phyloP scores from a whole-genome alignment of 2,329 filamentous ascomycete species.

The Cytospora leucostoma region DNA sequence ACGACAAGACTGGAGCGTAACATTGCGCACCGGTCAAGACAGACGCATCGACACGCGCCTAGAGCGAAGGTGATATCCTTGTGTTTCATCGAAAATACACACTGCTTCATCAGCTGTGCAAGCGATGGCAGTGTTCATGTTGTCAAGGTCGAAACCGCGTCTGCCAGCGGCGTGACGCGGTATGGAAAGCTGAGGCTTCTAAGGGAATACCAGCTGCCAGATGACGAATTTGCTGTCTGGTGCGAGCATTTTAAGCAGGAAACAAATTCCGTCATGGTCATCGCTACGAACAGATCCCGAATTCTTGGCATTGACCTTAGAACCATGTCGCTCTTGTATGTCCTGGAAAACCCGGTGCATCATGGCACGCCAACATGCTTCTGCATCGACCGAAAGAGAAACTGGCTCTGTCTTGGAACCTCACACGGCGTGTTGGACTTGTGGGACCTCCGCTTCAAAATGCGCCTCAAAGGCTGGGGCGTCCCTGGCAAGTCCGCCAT shows the following conservation, averaged over 20 bases:
- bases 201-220: constrained; percentile 75
- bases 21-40: constrained; percentile 80
- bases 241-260: constrained; percentile 89
- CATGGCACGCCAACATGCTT: constrained; percentile 93
- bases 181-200: constrained; percentile 79
- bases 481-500: constrained; percentile 79
- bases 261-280: constrained; percentile 74
- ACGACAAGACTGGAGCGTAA: constrained; percentile 87
- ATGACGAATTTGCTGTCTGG: constrained; percentile 77
- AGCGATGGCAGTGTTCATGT: constrained; percentile 89
- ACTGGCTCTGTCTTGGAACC: constrained; percentile 90
- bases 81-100: constrained; percentile 90
- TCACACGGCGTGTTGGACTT: constrained; percentile 90
- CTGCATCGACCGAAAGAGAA: constrained; percentile 79
- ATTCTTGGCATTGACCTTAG: constrained; percentile 84
- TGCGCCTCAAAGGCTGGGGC: constrained; percentile 86
- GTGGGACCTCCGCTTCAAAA: constrained; percentile 94
- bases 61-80: constrained; percentile 76
- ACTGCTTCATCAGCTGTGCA: constrained; percentile 89
- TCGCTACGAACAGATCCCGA: constrained; percentile 84
- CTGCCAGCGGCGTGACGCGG: constrained; percentile 56
- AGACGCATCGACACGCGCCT: constrained; percentile 75
- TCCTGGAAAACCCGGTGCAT: constrained; percentile 82
- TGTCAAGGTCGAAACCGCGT: constrained; percentile 69
- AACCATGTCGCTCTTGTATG: constrained; percentile 80